phyloP scores from a whole-genome alignment of 1,284 basidiomycete species.

The Dichomitus squalens region DNA sequence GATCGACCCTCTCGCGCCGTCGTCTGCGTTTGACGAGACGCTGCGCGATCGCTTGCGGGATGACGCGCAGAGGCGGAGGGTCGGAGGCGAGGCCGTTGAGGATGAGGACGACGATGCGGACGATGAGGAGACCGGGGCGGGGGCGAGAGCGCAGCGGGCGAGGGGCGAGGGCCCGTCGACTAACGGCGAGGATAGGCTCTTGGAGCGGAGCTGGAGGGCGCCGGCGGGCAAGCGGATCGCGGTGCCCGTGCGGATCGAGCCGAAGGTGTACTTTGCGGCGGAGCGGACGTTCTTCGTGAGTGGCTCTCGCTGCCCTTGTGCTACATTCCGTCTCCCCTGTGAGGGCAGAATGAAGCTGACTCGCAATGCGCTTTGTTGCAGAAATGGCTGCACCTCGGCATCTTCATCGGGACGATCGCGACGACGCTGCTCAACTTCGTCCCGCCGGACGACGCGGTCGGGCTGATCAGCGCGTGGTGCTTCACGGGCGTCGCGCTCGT shows the following conservation, averaged over 20 bases:
- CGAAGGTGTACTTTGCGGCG: slow-evolving; percentile 97
- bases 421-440: slow-evolving; percentile 92
- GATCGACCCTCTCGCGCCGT: slow-evolving; percentile 85
- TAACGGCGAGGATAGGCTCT: slow-evolving; percentile 52
- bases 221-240: slow-evolving; percentile 89
- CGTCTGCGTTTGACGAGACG: slow-evolving; percentile 80
- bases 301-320: neutral
- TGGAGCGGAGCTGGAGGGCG: slow-evolving; percentile 80
- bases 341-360: neutral
- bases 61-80: slow-evolving; percentile 31
- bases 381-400: slow-evolving; percentile 95
- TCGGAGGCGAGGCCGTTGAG: slow-evolving; percentile 21
- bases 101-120: slow-evolving; percentile 35
- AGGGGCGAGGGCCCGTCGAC: slow-evolving; percentile 17
- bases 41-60: slow-evolving; percentile 63
- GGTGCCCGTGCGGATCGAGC: slow-evolving; percentile 93
- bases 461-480: slow-evolving; percentile 81
- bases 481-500: slow-evolving; percentile 92
- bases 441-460: slow-evolving; percentile 71
- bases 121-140: slow-evolving; percentile 41
- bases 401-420: slow-evolving; percentile 88
- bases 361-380: slow-evolving; percentile 33
- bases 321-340: too few species aligned
- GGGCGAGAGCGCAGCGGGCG: slow-evolving; percentile 33
- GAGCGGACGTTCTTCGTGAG: slow-evolving; percentile 89